Base-by-base conservation (phyloP, 805 yeast genomes). In the Metschnikowia chrysomelidarum region DNA sequence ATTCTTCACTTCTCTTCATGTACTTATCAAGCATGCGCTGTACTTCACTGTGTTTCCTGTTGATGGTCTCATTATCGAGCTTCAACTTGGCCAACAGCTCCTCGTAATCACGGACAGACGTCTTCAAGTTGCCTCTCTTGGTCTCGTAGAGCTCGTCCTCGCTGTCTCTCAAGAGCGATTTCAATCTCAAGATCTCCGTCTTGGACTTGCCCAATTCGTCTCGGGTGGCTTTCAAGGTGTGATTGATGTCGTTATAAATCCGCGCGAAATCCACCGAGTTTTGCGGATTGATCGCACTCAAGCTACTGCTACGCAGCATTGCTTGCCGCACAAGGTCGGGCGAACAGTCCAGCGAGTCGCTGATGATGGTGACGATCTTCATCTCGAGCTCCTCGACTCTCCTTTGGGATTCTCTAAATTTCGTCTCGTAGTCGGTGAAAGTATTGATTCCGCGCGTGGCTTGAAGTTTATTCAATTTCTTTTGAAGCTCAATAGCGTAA, bases 1-100 rank as follows among this genome's bases (percentile, higher is more conserved):
- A 83, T 42, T 80, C 83, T 22, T 85, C 89, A 21, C 94, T 78
- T 42, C 95, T 73, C 12, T 67, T 59, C 51, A 79, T 82, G 59
- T 84, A 87, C 24, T 73, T 69, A 1, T 67, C 54, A 19, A 87
- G 60, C 19, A 26, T 25, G n/a, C 19, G 32, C 23, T 40, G 43
- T 17, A 35, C 26, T 19, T 86, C 81, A 2, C 54, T 50, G 46
- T 77, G 80, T 49, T 77, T 80, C n/a, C 67, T 54, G 24, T 66
- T 68, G 11, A 82, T 58, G 2, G 80, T 71, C 28, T 80, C 79
- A 16, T 83, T 57, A 37, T 75, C 78, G 13, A 80, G 68, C 43
- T 74, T 76, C 29, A 81, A 52, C 40, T 76, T 75, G 3, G 73
- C 70, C 21, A 68, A 38, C 32, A 64, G 62, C 45, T 67, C 47